Percentiles rank a stretch among this genome's conserved stretches.
phyloP scores from a whole-genome alignment of 495 filamentous ascomycete genomes.

The Elasticomyces elasticus region DNA sequence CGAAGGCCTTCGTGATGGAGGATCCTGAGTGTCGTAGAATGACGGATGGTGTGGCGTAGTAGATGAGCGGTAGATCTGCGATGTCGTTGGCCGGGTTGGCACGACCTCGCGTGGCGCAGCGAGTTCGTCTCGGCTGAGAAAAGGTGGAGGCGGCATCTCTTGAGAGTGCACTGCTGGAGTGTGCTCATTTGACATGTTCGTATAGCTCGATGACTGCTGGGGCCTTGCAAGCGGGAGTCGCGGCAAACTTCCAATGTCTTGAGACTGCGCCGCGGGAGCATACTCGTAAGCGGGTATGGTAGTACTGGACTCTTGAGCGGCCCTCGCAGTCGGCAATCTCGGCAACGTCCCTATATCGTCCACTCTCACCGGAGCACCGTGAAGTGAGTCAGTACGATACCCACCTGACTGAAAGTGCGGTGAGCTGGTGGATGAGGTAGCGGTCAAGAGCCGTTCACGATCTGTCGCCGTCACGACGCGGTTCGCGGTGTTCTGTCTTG shows the following conservation, averaged over 20 bases:
- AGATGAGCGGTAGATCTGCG: constrained; percentile 10
- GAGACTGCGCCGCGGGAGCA: no score
- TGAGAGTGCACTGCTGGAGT: background rate
- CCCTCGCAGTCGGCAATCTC: no score
- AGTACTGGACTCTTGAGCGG: no score
- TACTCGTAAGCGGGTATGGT: no score
- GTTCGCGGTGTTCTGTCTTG: background rate
- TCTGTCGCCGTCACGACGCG: constrained; percentile 1
- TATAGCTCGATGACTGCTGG: background rate
- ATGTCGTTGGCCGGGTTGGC: background rate
- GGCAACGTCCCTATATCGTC: no score
- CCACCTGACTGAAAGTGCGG: background rate
- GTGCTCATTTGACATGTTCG: background rate
- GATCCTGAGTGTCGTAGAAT: background rate
- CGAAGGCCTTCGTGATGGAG: background rate
- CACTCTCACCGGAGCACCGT: no score
- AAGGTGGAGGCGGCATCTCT: background rate
- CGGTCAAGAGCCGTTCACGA: constrained; percentile 1
- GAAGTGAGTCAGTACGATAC: background rate
- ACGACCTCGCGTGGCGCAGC: constrained; percentile 1
- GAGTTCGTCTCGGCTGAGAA: constrained; percentile 4
- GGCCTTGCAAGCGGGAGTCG: background rate
- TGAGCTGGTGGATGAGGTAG: constrained; percentile 1
- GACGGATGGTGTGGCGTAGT: constrained; percentile 7
- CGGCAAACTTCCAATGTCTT: background rate